phyloP scores from a whole-genome alignment of 345 rosid species.

The Psidium guajava region DNA sequence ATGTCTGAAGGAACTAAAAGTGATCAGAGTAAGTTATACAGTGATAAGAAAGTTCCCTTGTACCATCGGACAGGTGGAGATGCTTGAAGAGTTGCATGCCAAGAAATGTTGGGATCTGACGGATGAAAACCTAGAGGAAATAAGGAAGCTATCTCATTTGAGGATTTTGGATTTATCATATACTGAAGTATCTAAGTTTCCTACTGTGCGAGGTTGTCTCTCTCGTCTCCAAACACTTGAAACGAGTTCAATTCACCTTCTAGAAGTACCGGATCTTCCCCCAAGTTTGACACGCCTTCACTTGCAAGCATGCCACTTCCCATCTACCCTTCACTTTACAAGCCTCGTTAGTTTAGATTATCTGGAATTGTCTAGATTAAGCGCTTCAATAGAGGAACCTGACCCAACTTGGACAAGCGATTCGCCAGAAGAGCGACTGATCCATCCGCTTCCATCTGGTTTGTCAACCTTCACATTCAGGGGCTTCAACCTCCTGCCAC shows the following conservation, averaged over 20 bases:
- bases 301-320: neutral
- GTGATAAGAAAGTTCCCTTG: accelerated
- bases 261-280: neutral
- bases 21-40: neutral
- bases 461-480: neutral
- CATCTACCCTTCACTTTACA: neutral
- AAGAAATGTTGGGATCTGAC: neutral
- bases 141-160: neutral
- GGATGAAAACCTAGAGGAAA: neutral
- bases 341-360: neutral
- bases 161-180: neutral
- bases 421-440: neutral
- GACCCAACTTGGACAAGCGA: neutral
- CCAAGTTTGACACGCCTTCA: neutral
- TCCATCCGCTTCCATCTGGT: neutral
- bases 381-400: neutral
- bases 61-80: neutral
- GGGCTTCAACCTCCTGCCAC: neutral
- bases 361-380: neutral
- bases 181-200: accelerated
- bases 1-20: neutral
- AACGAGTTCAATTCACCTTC: neutral
- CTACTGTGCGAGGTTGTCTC: accelerated
- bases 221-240: neutral
- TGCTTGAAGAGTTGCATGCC: neutral